Evolutionary conservation across 768 basidiomycete genomes (phyloP), one percentile per base, ranked within the genome.

Genomic region (Collybia sordida): DNA sequence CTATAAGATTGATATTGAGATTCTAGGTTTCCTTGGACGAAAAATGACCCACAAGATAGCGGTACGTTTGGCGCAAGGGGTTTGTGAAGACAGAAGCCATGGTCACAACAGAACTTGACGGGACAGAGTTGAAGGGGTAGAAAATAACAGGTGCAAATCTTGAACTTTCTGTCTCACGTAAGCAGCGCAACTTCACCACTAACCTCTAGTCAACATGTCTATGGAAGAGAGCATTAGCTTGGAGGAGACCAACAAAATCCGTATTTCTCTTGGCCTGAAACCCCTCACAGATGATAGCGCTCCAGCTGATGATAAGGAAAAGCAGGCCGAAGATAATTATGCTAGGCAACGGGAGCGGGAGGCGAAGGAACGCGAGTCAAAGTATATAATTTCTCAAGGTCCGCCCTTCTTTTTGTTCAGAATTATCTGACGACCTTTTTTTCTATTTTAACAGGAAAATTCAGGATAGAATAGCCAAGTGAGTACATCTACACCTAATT

Each of bases 201-300:
- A 25, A 35, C 47, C 17, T 35, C 44, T 27, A 31, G 47, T 50
- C 62, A 70, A 54, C 51, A 82, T 80, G 77, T 79, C 85, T 15
- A 85, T 90, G 87, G 88, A 92, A 74, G 83, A 90, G 68, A 86
- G 89, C 57, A 88, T 96, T 64, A 90, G 88, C 62, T 81, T 96
- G 63, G 93, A 94, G 63, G 93, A 95, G 76, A 95, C 93, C 31
- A 95, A 95, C 79, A 94, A 90, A 71, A 90, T 97, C 67, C 92
- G 97, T 72, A 83, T 96, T 51, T 88, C 87, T 4, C 80, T 97
- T 34, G 97, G 97, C 56, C 85, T 99, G 51, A 92, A 94, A 65
- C 95, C 97, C 36, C 80, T 98, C 49, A 88, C 86, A 15, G 94
- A 93, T 58, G 90, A 93, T 59, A 74, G 78, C 36, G 80, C 73